These are phyloP conservation scores for Vachellia collinsii DNA, from an alignment of 306 rosid species.

Conservation along the genomic window DNA sequence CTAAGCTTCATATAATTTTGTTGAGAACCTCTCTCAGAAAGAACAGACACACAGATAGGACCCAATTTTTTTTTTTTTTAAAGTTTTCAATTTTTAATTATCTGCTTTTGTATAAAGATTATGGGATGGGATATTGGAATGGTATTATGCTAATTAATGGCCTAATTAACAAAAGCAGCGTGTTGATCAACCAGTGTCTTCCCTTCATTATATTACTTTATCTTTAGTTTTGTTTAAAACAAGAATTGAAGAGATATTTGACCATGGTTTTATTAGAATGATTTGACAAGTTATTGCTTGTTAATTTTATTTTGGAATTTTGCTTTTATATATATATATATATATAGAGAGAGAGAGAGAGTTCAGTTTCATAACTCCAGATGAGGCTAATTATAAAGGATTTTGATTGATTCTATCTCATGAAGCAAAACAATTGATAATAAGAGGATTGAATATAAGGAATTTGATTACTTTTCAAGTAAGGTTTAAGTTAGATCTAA, in stretches of 20 bases:
- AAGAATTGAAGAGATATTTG: background rate
- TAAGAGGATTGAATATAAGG: background rate
- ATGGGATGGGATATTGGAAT: background rate
- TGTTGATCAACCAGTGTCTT: background rate
- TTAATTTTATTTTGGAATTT: background rate
- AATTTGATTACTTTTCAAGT: background rate
- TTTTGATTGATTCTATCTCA: background rate
- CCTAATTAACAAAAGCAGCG: conserved; percentile 31
- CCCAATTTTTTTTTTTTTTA: conserved; percentile 28
- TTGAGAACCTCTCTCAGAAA: background rate
- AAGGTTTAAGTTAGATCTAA: background rate
- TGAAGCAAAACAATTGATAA: background rate
- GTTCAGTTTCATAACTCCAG: background rate
- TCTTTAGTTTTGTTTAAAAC: background rate
- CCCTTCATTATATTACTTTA: background rate
- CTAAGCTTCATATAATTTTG: background rate
- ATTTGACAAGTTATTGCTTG: background rate
- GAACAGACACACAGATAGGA: background rate
- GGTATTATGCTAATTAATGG: background rate
- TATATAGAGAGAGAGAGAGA: too few relatives aligned
- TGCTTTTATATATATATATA: background rate
- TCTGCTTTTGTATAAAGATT: conserved; percentile 35
- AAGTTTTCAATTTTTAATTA: conserved; percentile 1
- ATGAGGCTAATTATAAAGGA: background rate
- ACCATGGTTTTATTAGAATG: background rate